Base-by-base conservation (phyloP, 2,329 filamentous ascomycete species). In the Sclerotinia nivalis region DNA sequence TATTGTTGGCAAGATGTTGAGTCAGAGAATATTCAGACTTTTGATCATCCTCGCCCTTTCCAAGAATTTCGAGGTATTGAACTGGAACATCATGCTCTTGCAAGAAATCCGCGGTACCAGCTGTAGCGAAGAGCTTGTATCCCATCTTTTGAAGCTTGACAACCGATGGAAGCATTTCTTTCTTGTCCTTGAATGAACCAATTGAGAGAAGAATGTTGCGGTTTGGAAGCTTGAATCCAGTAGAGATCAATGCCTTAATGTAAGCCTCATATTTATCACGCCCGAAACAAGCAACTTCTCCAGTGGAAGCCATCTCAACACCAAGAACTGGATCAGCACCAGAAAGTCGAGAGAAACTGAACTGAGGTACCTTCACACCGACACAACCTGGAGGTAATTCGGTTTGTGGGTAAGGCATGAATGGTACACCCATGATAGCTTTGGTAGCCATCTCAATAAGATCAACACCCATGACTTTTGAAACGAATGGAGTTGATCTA, bases 281-380 rank as follows among this genome's bases (percentile, higher is more conserved):
- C 79, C 96, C 96, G 78, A 99, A 99, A 79, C 91, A 97, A 75
- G 96, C 96, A 76, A 99, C 96, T 82, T 99, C 96, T 81, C 96
- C 96, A 71, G 96, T 99, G 6, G 96, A 98, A 25, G 96, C 96
- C 96, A 99, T 99, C 83, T 99, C 96, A 9, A 99, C 96, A 82
- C 96, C 96, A 71, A 97, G 87, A 58, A 99, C 94, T 22, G 96
- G 96, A 79, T 99, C 96, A 7, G 96, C 96, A 59, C 96, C 96
- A 49, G 95, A 97, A 22, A 99, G 88, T 79, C 96, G 91, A 37
- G 96, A 97, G 89, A 99, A 99, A 74, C 93, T 97, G 86, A 99
- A 99, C 80, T 99, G 96, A 2, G 96, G 96, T 47, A 98, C 96
- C 85, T 99, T 99, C 80, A 97, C 93, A 83, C 93, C 96, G 65